phyloP scores from a whole-genome alignment of 306 rosid genomes.

The Cucumis melo region DNA sequence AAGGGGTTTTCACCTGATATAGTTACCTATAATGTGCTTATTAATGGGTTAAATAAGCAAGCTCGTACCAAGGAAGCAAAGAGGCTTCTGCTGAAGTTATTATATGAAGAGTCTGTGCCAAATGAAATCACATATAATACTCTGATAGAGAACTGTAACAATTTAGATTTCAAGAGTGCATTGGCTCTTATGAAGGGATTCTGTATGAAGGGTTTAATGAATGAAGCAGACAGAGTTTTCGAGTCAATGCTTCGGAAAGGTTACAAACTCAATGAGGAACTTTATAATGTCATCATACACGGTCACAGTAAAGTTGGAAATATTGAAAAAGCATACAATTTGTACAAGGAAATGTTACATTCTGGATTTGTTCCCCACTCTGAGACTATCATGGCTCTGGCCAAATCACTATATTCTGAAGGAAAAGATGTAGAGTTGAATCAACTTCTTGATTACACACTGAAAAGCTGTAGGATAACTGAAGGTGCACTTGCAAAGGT shows the following conservation, averaged over 20 bases:
- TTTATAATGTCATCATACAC: slow-evolving; percentile 57
- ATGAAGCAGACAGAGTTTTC: slow-evolving; percentile 65
- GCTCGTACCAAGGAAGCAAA: slow-evolving; percentile 82
- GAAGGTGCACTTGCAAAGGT: slow-evolving; percentile 65
- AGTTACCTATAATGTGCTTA: slow-evolving; percentile 83
- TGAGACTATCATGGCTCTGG: slow-evolving; percentile 49
- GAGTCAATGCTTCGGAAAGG: slow-evolving; percentile 45
- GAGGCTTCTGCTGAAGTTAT: slow-evolving; percentile 74
- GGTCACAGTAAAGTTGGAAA: slow-evolving; percentile 69
- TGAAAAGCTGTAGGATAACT: slow-evolving; percentile 46
- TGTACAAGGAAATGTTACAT: slow-evolving; percentile 51
- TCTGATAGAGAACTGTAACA: slow-evolving; percentile 57
- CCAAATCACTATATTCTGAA: slow-evolving; percentile 43
- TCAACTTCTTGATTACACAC: slow-evolving; percentile 34
- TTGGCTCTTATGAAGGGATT: slow-evolving; percentile 77
- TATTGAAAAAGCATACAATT: slow-evolving; percentile 43
- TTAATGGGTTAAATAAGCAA: slow-evolving; percentile 74
- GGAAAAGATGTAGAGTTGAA: slow-evolving; percentile 54
- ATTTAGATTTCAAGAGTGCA: slow-evolving; percentile 49
- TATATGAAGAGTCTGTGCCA: slow-evolving; percentile 57
- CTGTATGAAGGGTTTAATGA: slow-evolving; percentile 83
- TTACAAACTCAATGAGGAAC: slow-evolving; percentile 44
- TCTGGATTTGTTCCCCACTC: slow-evolving; percentile 60
- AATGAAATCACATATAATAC: slow-evolving; percentile 54
- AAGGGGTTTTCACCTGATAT: slow-evolving; percentile 72